Evolutionary conservation across 192 early-diverging fungal genomes (phyloP), one percentile per base, ranked within the genome.

Genomic region (Endogone sp.): DNA sequence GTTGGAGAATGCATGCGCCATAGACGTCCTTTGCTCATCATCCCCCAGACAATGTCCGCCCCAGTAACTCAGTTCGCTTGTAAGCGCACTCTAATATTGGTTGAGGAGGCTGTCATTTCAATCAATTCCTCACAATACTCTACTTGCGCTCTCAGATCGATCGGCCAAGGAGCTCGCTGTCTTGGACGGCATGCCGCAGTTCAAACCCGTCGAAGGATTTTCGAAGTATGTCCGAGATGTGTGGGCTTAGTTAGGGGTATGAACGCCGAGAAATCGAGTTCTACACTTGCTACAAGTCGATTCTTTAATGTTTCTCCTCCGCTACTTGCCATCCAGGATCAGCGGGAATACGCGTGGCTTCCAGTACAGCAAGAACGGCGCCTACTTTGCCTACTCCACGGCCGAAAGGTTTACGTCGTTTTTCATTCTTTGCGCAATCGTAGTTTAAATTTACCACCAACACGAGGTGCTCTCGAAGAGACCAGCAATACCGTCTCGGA

Each of bases 301-400:
- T 64, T 65, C 31, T 68, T 30, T 25, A 24, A 29, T 13, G 67
- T 24, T 56, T 67, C 58, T 60, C 29, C 28, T 64, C 54, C 21
- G 28, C 65, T 56, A 25, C 22, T 60, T 11, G 57, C 28, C 22
- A 13, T 66, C 71, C 61, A 82, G 78, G 64, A 78, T 81, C 30
- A 63, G 70, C 62, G 75, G 75, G 61, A 78, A 79, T 65, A 75
- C 80, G 29, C 84, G 86, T 66, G 76, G 75, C 29, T 81, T 88
- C 56, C 84, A 84, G 49, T 95, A 93, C 79, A 93, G 90, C 77
- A 84, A 86, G 73, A 81, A 95, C 68, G 90, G 91, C 32, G 72
- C 78, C 66, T 82, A 78, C 69, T 79, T 92, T 72, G 91, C 90
- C 60, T 90, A 86, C 81, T 81, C 82, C 49, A 84, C 84, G 4